Evolutionary conservation across 73 alveolate species (phyloP), one percentile per base, ranked within the genome.

Genomic region (Paramecium bursaria): DNA sequence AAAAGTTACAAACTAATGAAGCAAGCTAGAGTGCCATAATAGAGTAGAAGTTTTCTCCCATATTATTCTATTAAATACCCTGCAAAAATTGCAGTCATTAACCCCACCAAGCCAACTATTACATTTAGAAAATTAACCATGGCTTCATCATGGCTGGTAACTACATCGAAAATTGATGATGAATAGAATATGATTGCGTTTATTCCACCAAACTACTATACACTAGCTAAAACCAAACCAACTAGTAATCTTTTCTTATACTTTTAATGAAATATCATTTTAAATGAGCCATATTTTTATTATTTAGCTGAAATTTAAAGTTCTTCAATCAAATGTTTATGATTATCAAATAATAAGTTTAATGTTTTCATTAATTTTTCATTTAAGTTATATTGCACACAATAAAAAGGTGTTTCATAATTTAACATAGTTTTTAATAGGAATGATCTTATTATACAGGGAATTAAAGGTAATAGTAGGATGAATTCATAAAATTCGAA

Each of bases 171-270:
- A 6, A 67, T 67, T 31, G 57, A 31, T 39, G 82, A 67, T 15
- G 82, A 67, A 67, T 67, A 67, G 13, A 67, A 67, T 57, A 67
- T 67, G 9, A 67, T 67, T 19, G 60, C 82, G 44, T 67, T 67
- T 67, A 67, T 67, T 1, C 82, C 82, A 39, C 82, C 82, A 11
- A 67, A 42, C 22, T 67, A 13, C 44, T 67, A 10, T 33, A 67
- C 9, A 2, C 46, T 15, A 23, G 82, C 82, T 14, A 67, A 44
- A 3, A 44, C 17, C 15, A 31, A 15, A 9, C 82, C 82, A 35
- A 67, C 33, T 10, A 67, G 21, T n/a, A 67, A 42, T 15, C 82
- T 44, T 10, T 15, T 11, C 21, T 47, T 42, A 67, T 67, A 67
- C 11, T 67, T 67, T 1, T 14, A 14, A 39, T 42, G 44, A 67